phyloP scores from a whole-genome alignment of 345 rosid genomes.

The Physaria fendleri region DNA sequence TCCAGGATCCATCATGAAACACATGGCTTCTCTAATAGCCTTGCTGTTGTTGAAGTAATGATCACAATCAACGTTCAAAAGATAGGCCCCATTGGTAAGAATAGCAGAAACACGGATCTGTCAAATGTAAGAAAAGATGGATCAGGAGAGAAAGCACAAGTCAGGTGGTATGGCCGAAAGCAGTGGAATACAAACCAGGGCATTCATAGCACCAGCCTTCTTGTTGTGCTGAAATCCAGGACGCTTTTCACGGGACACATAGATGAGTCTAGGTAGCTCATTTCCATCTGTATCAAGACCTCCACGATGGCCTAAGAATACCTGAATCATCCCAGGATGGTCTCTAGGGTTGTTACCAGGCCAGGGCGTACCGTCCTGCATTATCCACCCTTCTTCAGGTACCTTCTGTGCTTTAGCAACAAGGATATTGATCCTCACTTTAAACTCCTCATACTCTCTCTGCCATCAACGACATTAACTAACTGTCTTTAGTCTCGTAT shows the following conservation, averaged over 20 bases:
- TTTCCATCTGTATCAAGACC: conserved; percentile 94
- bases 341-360: conserved; percentile 97
- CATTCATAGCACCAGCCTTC: conserved; percentile 99
- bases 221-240: conserved; percentile 99
- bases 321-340: conserved; percentile 99
- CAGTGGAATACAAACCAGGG: conserved; percentile 56
- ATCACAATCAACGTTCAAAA: conserved; percentile 96
- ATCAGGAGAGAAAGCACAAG: neutral
- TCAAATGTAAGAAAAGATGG: conserved; percentile 9
- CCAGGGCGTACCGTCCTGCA: conserved; percentile 99
- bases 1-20: conserved; percentile 96
- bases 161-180: neutral
- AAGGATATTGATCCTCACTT: conserved; percentile 90
- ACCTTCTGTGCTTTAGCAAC: conserved; percentile 95
- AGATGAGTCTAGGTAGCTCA: conserved; percentile 94
- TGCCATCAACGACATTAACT: conserved; percentile 18
- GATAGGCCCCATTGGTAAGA: conserved; percentile 94
- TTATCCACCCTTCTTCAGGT: conserved; percentile 99
- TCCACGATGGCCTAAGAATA: conserved; percentile 94
- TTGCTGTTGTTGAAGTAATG: conserved; percentile 99
- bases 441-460: conserved; percentile 99
- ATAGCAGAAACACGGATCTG: conserved; percentile 99
- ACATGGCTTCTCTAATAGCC: conserved; percentile 96
- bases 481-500: neutral
- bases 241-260: conserved; percentile 98